Conservation (phyloP, 495 filamentous ascomycete genomes). For the Neurospora sp. region DNA sequence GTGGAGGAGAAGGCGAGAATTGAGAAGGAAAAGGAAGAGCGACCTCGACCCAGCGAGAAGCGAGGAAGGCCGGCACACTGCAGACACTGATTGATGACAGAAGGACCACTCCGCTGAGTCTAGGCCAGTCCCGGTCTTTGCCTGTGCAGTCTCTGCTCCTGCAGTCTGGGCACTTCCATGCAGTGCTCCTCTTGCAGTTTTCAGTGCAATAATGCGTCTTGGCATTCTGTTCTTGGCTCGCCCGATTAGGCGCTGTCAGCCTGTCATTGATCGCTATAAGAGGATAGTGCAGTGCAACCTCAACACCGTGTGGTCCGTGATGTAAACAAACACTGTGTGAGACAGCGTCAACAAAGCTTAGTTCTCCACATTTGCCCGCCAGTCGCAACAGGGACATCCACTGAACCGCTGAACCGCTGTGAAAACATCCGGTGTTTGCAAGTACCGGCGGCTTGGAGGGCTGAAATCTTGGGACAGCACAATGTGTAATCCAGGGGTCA, state of each 20-base stretch:
- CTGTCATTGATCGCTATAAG: neutral
- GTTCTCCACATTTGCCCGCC: neutral
- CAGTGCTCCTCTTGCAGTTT: neutral
- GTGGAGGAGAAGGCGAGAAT: neutral
- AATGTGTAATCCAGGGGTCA: neutral
- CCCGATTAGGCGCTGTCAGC: neutral
- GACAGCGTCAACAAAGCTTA: neutral
- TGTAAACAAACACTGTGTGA: neutral
- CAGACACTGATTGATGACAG: neutral
- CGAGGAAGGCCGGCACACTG: neutral
- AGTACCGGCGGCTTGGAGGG: neutral
- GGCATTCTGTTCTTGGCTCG: neutral
- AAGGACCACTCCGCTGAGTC: neutral
- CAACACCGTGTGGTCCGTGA: neutral
- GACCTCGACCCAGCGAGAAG: neutral
- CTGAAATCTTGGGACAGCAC: neutral
- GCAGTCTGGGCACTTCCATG: neutral
- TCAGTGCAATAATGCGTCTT: neutral
- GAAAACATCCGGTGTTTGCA: neutral
- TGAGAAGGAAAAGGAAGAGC: neutral
- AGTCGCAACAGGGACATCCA: neutral
- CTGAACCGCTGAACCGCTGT: neutral
- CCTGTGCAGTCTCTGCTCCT: neutral
- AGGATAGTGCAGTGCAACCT: neutral
- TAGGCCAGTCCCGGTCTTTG: neutral